phyloP scores from a whole-genome alignment of 2,329 filamentous ascomycete genomes.

The Ceratocystis harringtonii region DNA sequence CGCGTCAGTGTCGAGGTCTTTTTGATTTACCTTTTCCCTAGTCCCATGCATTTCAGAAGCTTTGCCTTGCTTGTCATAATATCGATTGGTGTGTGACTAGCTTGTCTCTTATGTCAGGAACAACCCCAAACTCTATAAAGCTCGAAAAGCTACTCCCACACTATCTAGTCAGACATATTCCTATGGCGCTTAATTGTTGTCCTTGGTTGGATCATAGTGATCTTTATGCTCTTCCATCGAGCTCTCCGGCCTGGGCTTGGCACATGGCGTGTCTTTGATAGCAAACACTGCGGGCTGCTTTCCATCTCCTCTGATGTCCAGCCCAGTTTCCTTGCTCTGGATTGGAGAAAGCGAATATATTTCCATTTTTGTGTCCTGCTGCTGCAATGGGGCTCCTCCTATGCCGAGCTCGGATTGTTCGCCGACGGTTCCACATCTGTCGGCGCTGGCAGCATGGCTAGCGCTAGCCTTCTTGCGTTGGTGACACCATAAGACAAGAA shows the following conservation, averaged over 20 bases:
- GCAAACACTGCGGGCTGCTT: neutral
- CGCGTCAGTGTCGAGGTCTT: neutral
- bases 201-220: conserved; percentile 15
- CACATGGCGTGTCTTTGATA: neutral
- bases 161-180: neutral
- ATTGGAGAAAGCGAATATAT: conserved; percentile 3
- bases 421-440: neutral
- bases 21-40: neutral
- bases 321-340: conserved; percentile 6
- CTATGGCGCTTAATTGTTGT: conserved; percentile 3
- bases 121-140: neutral
- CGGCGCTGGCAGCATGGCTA: neutral
- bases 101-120: neutral
- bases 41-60: neutral
- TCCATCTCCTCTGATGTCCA: neutral
- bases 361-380: conserved; percentile 3
- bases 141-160: neutral
- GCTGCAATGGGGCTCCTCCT: conserved; percentile 3
- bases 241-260: neutral
- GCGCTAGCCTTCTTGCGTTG: conserved; percentile 11
- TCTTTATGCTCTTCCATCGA: conserved; percentile 12
- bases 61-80: neutral
- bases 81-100: neutral
- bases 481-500: conserved; percentile 16
- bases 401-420: neutral